Percentiles rank a stretch among this genome's conserved stretches.
Evolutionary conservation across 2,329 filamentous ascomycete genomes (phyloP).

Genomic region (Fusarium sp.): DNA sequence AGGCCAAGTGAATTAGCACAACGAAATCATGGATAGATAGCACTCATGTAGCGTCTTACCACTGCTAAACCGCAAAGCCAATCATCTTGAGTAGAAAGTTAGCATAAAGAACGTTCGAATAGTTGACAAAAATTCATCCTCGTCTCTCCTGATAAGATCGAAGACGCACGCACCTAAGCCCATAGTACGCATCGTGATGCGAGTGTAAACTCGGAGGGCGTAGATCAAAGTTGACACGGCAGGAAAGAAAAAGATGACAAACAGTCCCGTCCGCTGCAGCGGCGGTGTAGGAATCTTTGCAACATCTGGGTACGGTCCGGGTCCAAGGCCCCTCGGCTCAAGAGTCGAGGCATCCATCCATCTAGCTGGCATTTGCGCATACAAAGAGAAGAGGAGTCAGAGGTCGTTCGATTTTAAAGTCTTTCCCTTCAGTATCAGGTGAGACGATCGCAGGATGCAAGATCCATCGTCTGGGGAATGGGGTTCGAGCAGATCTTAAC

Average conservation of each 20-base stretch:
- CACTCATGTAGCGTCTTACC: not conserved
- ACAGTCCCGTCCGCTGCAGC: conserved; percentile 44
- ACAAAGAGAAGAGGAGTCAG: not conserved
- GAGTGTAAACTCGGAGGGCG: conserved; percentile 40
- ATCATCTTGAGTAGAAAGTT: not conserved
- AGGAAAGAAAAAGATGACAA: conserved; percentile 48
- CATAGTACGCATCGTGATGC: conserved; percentile 42
- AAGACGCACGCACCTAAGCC: conserved; percentile 34
- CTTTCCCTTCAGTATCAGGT: not conserved
- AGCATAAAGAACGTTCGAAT: not conserved
- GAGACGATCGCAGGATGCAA: not conserved
- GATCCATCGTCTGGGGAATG: not conserved
- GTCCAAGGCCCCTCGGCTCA: not conserved
- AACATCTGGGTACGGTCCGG: conserved; percentile 36
- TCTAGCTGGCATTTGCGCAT: not conserved
- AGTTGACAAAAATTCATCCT: not conserved
- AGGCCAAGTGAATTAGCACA: not conserved
- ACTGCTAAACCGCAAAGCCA: not conserved
- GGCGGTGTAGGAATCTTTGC: conserved; percentile 46
- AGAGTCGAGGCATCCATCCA: not conserved
- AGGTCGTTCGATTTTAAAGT: not conserved
- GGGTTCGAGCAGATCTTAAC: not conserved
- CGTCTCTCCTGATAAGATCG: conserved; percentile 14
- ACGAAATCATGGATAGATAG: not conserved
- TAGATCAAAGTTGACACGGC: conserved; percentile 41